Conservation (phyloP, 495 filamentous ascomycete genomes). For the Penicillium bialowiezense region DNA sequence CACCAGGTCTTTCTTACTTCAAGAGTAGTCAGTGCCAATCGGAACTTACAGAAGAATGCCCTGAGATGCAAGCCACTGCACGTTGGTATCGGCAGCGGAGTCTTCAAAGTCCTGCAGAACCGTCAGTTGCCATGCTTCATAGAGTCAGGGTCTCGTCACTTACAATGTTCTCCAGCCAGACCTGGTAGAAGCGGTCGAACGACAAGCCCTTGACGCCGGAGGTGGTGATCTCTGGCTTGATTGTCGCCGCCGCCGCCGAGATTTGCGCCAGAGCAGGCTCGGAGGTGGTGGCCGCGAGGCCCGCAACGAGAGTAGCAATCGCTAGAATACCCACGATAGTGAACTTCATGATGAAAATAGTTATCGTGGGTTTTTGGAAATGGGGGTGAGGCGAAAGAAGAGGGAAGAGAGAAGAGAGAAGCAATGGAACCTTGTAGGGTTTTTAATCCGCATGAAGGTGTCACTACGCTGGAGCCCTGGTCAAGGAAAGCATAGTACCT, state of each 20-base stretch:
- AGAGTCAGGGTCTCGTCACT: slow-evolving; percentile 30
- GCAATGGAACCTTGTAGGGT: too few species aligned
- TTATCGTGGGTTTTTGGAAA: too few species aligned
- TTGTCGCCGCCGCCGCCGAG: slow-evolving; percentile 26
- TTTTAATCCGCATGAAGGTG: too few species aligned
- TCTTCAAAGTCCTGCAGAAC: slow-evolving; percentile 50
- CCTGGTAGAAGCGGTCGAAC: slow-evolving; percentile 64
- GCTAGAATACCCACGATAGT: slow-evolving; percentile 18
- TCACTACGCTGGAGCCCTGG: too few species aligned
- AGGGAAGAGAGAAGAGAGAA: not conserved
- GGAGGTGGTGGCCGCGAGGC: slow-evolving; percentile 23
- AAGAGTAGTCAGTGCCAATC: not conserved
- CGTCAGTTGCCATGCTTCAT: not conserved
- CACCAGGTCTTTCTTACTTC: not conserved
- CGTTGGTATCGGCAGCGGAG: slow-evolving; percentile 47
- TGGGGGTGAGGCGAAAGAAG: not conserved
- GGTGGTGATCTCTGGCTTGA: slow-evolving; percentile 42
- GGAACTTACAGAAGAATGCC: slow-evolving; percentile 51
- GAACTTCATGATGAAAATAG: slow-evolving; percentile 24
- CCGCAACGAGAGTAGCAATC: slow-evolving; percentile 19
- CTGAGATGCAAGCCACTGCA: slow-evolving; percentile 54
- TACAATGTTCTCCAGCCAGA: slow-evolving; percentile 75
- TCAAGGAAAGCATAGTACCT: not conserved
- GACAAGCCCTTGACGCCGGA: slow-evolving; percentile 59
- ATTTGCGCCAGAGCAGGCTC: slow-evolving; percentile 30